Evolutionary conservation across 208 protist species (phyloP), one percentile per base, ranked within the genome.

Genomic region (Leishmania arabica): DNA sequence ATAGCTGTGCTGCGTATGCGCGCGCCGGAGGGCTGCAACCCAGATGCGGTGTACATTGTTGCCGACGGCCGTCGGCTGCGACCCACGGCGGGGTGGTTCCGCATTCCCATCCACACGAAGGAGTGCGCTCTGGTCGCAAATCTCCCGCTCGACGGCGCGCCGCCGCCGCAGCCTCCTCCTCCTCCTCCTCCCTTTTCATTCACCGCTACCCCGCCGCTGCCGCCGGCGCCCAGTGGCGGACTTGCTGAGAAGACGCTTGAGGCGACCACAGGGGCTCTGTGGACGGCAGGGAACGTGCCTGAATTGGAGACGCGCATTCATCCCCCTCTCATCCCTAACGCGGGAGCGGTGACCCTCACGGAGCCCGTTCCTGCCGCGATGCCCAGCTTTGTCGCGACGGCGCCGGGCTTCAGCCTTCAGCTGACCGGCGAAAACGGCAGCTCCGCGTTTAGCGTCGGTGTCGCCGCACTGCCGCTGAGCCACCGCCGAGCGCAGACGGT

Each of bases 31-130:
- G 51, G 69, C 19, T 84, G 75, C 47, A 34, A 64, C 42, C 80
- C 82, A 13, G 88, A 88, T 37, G 58, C 70, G 24, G 85, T 95
- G 58, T 83, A 89, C 66, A 81, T 97, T 45, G 76, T 86, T 47
- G 92, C 86, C 15, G 93, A 95, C 51, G 93, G 92, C 27, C 71
- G 80, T 40, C 79, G 82, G 0, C 72, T 97, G 49, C 58, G 71
- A 13, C 91, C 93, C 13, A 80, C 75, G 31, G 84, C 66, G 3
- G 93, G 93, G 2, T 94, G 87, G 88, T 97, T 92, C 77, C 65
- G 64, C 17, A 88, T 97, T 75, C 93, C 93, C 1, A 83, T 95
- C 60, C 85, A 90, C 24, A 79, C 93, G 9, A 84, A 84, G 58
- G 91, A 95, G 37, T 95, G 92, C 77, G 78, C 82, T 8, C 72